These are phyloP conservation scores for Lactarius akahatsu DNA, from an alignment of 768 basidiomycete species.

Conservation along the genomic window DNA sequence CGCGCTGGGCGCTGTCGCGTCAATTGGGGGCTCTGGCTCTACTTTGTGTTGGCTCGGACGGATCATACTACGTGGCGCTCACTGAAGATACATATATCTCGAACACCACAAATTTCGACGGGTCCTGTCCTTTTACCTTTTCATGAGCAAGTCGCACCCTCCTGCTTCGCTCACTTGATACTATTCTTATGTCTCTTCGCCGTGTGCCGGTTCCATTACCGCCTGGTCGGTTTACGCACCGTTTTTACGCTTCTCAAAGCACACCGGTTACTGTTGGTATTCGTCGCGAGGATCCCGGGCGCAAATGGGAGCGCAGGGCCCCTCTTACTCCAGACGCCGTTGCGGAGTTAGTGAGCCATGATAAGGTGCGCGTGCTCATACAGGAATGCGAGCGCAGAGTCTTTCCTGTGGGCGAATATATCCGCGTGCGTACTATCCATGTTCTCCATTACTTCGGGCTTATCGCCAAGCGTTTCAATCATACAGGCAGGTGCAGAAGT, in stretches of 20 bases:
- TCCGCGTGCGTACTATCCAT: constrained; percentile 48
- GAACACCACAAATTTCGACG: not conserved
- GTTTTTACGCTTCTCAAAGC: constrained; percentile 11
- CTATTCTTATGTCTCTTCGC: constrained; percentile 21
- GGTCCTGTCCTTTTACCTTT: not conserved
- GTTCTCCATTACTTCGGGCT: constrained; percentile 5
- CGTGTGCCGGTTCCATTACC: constrained; percentile 18
- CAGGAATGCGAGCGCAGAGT: constrained; percentile 77
- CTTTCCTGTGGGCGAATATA: constrained; percentile 62
- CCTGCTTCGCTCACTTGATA: not conserved
- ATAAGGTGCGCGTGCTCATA: constrained; percentile 66
- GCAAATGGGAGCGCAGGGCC: constrained; percentile 86
- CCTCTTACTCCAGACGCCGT: constrained; percentile 81
- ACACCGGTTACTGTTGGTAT: constrained; percentile 49
- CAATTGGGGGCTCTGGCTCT: no score
- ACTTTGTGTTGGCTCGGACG: constrained; percentile 3
- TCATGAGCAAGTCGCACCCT: not conserved
- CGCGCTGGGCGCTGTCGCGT: constrained; percentile 12
- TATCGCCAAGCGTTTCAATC: not conserved
- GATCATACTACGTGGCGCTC: not conserved
- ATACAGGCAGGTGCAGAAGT: constrained; percentile 75
- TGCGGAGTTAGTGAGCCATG: constrained; percentile 51
- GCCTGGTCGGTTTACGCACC: not conserved
- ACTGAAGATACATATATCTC: not conserved
- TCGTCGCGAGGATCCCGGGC: constrained; percentile 71